Evolutionary conservation across 257 asterid genomes (phyloP).

Genomic region (Nicotiana attenuata): DNA sequence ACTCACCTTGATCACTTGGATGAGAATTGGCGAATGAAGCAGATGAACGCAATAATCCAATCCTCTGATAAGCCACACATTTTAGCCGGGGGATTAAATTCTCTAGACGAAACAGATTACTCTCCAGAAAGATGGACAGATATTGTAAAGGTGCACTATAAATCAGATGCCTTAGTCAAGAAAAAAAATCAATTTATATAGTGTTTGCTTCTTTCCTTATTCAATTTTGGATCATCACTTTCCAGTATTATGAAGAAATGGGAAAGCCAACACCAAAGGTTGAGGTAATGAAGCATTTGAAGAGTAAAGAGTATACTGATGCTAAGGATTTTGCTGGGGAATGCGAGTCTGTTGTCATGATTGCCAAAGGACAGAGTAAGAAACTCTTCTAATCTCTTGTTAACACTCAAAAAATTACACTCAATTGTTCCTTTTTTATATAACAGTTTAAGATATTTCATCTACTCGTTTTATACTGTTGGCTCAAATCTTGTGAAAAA

Average conservation of each 20-base stretch:
- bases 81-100: conserved; percentile 86
- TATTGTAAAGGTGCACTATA: conserved; percentile 55
- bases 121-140: conserved; percentile 92
- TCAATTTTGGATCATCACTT: not conserved
- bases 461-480: not conserved
- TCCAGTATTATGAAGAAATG: conserved; percentile 81
- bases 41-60: conserved; percentile 68
- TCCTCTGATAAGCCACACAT: conserved; percentile 75
- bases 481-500: not conserved
- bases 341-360: conserved; percentile 90
- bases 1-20: conserved; percentile 84
- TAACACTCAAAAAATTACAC: not conserved
- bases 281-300: conserved; percentile 78
- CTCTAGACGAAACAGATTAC: conserved; percentile 84
- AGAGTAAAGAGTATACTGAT: conserved; percentile 61
- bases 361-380: conserved; percentile 97
- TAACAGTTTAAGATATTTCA: not conserved
- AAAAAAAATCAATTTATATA: not conserved
- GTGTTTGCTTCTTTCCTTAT: conserved; percentile 3
- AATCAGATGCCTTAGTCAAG: not conserved
- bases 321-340: conserved; percentile 88
- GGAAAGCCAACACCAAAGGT: conserved; percentile 85
- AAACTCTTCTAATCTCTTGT: not conserved
- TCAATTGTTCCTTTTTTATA: not conserved
- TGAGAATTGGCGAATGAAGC: conserved; percentile 94